Evolutionary conservation across 345 rosid species (phyloP).

Genomic region (Salix koriyanagi): DNA sequence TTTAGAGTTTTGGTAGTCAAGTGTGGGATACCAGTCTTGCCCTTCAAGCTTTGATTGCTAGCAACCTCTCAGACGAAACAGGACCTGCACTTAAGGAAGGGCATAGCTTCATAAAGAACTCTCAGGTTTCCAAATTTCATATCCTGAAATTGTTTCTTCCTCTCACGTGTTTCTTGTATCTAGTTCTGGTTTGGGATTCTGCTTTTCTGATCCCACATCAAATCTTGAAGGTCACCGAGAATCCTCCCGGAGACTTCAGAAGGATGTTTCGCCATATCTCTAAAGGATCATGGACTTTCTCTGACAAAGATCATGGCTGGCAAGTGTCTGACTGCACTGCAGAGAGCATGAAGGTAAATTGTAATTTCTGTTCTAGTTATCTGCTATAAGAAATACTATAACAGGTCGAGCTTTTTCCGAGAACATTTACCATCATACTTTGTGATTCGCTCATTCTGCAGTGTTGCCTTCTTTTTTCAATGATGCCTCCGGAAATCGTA

Average conservation of each 20-base stretch:
- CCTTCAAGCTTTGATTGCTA: constrained; percentile 16
- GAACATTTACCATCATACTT: too few relatives aligned
- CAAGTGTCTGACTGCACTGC: constrained; percentile 28
- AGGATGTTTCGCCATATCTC: constrained; percentile 14
- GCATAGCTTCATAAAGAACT: constrained; percentile 13
- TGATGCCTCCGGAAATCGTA: too few relatives aligned
- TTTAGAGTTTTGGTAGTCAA: constrained; percentile 22
- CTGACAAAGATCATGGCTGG: constrained; percentile 25
- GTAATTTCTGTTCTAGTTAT: too few relatives aligned
- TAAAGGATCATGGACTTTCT: constrained; percentile 19
- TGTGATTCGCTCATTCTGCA: too few relatives aligned
- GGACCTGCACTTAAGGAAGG: constrained; percentile 10
- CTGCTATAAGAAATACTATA: too few relatives aligned
- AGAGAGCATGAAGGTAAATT: constrained; percentile 18
- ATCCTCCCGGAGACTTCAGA: constrained; percentile 14
- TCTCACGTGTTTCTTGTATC: too few relatives aligned
- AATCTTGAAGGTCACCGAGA: not conserved
- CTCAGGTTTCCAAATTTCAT: constrained; percentile 10
- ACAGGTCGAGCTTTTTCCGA: too few relatives aligned
- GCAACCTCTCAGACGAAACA: constrained; percentile 7
- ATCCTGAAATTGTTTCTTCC: not conserved
- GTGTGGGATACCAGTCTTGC: constrained; percentile 18
- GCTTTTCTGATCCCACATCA: not conserved
- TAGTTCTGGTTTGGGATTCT: not conserved
- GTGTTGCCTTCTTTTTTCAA: too few relatives aligned